A percentile compares a stretch with the other conserved stretches of the same genome.
Evolutionary conservation across 2,329 filamentous ascomycete genomes (phyloP).

Genomic region (Chaetoscypha palmicola): DNA sequence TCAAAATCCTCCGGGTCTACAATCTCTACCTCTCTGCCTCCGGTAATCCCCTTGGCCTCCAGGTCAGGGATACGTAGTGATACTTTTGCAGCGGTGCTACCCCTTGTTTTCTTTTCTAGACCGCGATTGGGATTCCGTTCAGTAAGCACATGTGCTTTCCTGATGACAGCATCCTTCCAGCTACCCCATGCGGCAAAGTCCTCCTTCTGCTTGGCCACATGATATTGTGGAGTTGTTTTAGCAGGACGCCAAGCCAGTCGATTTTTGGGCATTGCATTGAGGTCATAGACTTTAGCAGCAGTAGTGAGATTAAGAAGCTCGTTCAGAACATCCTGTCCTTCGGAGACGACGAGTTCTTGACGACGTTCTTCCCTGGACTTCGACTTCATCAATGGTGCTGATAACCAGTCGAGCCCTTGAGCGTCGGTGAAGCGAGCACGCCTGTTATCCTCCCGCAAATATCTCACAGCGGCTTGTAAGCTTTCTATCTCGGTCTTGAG

Average conservation of each 20-base stretch:
- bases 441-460: constrained; percentile 60
- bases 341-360: constrained; percentile 46
- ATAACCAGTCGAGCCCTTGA: constrained; percentile 52
- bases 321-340: constrained; percentile 56
- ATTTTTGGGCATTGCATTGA: constrained; percentile 50
- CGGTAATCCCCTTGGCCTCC: constrained; percentile 21
- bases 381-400: constrained; percentile 49
- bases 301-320: constrained; percentile 58
- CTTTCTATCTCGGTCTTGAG: constrained; percentile 62
- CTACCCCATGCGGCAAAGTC: constrained; percentile 55
- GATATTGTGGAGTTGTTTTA: constrained; percentile 56
- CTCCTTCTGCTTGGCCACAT: constrained; percentile 58
- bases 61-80: constrained; percentile 24
- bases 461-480: constrained; percentile 58
- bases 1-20: constrained; percentile 28
- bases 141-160: constrained; percentile 42
- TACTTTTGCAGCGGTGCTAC: constrained; percentile 23
- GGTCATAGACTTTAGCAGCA: constrained; percentile 50
- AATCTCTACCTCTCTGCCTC: constrained; percentile 27
- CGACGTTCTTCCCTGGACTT: constrained; percentile 41
- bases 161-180: constrained; percentile 49
- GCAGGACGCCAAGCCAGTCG: constrained; percentile 60
- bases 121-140: constrained; percentile 22
- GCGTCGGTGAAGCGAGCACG: constrained; percentile 53
- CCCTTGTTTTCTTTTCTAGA: constrained; percentile 16